phyloP scores from a whole-genome alignment of 257 asterid genomes.

The Jasminum sambac region DNA sequence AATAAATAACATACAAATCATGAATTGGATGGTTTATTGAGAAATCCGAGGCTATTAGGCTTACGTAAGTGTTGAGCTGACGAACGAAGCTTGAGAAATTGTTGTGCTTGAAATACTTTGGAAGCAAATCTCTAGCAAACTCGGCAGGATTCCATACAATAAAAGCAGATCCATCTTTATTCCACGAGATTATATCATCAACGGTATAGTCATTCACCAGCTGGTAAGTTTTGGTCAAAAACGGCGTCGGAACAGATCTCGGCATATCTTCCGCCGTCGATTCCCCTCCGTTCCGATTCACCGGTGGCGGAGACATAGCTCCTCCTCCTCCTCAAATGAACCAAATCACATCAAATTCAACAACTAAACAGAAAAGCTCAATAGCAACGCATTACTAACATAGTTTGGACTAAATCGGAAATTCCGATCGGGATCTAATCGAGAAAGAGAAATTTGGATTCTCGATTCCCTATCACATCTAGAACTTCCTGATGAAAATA shows the following conservation, averaged over 20 bases:
- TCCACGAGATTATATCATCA: conserved; percentile 85
- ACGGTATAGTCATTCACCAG: conserved; percentile 62
- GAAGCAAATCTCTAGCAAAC: conserved; percentile 82
- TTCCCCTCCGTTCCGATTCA: conserved; percentile 59
- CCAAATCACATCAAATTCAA: conserved; percentile 19
- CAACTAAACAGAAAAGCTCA: not conserved
- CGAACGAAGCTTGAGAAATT: conserved; percentile 93
- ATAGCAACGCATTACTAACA: not conserved
- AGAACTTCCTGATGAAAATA: conserved; percentile 48
- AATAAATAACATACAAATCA: not conserved
- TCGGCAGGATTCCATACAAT: conserved; percentile 88
- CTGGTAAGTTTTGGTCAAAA: conserved; percentile 79
- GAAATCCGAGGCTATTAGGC: conserved; percentile 16
- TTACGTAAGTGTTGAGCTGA: conserved; percentile 85
- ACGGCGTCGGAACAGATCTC: conserved; percentile 83
- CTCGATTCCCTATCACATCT: conserved; percentile 41
- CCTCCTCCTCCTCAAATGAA: conserved; percentile 6
- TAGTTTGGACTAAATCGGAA: not conserved
- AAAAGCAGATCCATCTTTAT: conserved; percentile 79
- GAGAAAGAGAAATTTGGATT: not conserved
- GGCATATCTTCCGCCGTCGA: conserved; percentile 40
- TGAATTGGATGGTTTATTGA: not conserved
- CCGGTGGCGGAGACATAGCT: conserved; percentile 54
- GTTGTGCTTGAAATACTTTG: conserved; percentile 78
- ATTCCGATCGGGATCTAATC: conserved; percentile 34